Conservation (phyloP, 306 rosid genomes). For the Arachis stenosperma region DNA sequence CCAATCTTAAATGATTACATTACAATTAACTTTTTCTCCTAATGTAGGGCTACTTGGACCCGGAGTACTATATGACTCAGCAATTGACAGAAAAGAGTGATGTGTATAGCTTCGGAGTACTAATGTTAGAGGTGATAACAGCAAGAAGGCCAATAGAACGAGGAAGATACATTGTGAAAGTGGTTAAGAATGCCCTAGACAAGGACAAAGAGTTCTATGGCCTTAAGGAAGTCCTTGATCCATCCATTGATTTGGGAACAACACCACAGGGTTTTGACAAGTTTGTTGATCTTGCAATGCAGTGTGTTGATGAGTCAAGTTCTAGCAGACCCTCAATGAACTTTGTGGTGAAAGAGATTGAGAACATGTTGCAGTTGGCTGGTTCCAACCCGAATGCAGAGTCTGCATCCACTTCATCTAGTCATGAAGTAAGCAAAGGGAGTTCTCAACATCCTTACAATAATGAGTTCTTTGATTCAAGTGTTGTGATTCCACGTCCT, state of each 20-base stretch:
- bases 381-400: slow-evolving; percentile 54
- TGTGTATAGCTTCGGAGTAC: slow-evolving; percentile 76
- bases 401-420: slow-evolving; percentile 51
- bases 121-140: slow-evolving; percentile 72
- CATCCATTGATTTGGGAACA: slow-evolving; percentile 41
- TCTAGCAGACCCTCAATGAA: slow-evolving; percentile 68
- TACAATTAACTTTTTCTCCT: slow-evolving; percentile 13
- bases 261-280: slow-evolving; percentile 50
- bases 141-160: slow-evolving; percentile 66
- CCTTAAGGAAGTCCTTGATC: slow-evolving; percentile 55
- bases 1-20: neutral
- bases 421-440: slow-evolving; percentile 42
- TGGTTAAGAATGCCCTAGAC: slow-evolving; percentile 50
- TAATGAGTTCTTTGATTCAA: slow-evolving; percentile 43
- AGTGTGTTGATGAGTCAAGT: slow-evolving; percentile 59
- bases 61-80: slow-evolving; percentile 59
- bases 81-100: slow-evolving; percentile 74
- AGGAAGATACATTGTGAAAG: slow-evolving; percentile 72
- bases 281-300: slow-evolving; percentile 65
- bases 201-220: slow-evolving; percentile 46
- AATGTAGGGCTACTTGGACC: slow-evolving; percentile 73
- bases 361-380: slow-evolving; percentile 53
- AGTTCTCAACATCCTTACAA: slow-evolving; percentile 50
- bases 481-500: slow-evolving; percentile 40
- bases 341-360: slow-evolving; percentile 67